phyloP scores from a whole-genome alignment of 2,329 filamentous ascomycete genomes.

The Coniochaeta sp. region DNA sequence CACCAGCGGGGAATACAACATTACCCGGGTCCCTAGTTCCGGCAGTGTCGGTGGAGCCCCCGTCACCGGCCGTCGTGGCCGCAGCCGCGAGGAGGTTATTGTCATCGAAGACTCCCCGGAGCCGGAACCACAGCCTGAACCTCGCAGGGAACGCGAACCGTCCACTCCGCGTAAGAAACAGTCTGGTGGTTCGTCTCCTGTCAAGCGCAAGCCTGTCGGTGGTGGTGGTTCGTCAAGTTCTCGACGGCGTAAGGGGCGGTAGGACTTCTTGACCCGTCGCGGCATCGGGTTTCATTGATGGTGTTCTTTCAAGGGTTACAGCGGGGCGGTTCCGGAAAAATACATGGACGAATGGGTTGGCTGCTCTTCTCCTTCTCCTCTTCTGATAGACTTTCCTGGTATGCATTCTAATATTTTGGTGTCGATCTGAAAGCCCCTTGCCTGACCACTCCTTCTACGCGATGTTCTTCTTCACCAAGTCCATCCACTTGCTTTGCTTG shows the following conservation, averaged over 20 bases:
- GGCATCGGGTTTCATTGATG: neutral
- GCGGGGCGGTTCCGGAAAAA: neutral
- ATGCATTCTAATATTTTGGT: neutral
- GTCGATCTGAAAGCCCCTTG: neutral
- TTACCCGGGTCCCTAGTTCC: constrained; percentile 3
- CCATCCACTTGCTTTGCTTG: too few species aligned
- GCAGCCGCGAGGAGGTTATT: constrained; percentile 29
- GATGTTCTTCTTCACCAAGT: too few species aligned
- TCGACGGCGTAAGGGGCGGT: neutral
- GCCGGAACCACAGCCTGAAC: constrained; percentile 12
- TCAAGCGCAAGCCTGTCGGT: constrained; percentile 30
- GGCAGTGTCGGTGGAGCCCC: constrained; percentile 5
- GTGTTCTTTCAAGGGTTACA: neutral
- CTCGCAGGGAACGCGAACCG: constrained; percentile 18
- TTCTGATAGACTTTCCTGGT: neutral
- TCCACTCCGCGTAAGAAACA: constrained; percentile 30
- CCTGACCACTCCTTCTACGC: too few species aligned
- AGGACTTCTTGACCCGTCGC: neutral
- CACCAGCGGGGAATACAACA: neutral
- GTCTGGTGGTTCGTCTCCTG: constrained; percentile 23
- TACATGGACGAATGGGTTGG: too few species aligned
- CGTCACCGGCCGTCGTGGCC: constrained; percentile 3
- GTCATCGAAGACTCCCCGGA: constrained; percentile 25
- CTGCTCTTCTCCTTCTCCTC: neutral
- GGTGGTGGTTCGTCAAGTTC: constrained; percentile 12